A percentile compares a stretch with the other conserved stretches of the same genome.
phyloP scores from a whole-genome alignment of 1,284 basidiomycete genomes.

The Malassezia japonica region DNA sequence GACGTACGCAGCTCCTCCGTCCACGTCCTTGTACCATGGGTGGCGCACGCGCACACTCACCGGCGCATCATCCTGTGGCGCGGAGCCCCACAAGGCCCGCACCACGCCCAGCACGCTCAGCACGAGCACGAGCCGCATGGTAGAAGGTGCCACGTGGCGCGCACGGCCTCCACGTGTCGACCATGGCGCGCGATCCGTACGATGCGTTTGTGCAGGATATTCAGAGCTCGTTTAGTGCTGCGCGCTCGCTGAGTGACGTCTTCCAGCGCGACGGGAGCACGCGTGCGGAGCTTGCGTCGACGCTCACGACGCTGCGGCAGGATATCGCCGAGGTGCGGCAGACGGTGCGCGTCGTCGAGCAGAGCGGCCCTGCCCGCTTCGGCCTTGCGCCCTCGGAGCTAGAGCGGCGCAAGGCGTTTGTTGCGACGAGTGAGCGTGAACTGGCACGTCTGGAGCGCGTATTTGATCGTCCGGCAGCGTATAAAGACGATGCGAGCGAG shows the following conservation, averaged over 20 bases:
- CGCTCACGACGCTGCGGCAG: conserved; percentile 30
- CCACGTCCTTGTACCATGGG: conserved; percentile 1
- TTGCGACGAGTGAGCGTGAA: conserved; percentile 27
- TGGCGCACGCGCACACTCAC: conserved; percentile 12
- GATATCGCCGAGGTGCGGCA: conserved; percentile 41
- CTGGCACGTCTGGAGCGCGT: conserved; percentile 13
- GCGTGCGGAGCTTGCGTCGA: conserved; percentile 23
- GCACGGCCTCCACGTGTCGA: not conserved
- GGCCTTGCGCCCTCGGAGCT: conserved; percentile 32
- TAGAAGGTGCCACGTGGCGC: not conserved
- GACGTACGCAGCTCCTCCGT: conserved; percentile 55
- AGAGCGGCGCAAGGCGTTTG: conserved; percentile 23
- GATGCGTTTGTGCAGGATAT: conserved; percentile 42
- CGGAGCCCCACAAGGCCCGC: not conserved
- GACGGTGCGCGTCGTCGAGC: conserved; percentile 35
- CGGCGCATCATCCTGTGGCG: not conserved
- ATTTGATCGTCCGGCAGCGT: not conserved
- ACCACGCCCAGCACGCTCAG: not conserved
- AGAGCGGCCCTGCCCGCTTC: conserved; percentile 37
- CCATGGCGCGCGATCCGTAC: conserved; percentile 43
- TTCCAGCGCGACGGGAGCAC: conserved; percentile 15
- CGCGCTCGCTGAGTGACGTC: not conserved
- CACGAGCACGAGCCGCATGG: not conserved
- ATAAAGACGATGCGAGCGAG: not conserved
- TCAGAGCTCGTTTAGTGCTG: conserved; percentile 20